Evolutionary conservation across 345 rosid genomes (phyloP), one percentile per base, ranked within the genome.

Genomic region (Raphanus raphanistrum): DNA sequence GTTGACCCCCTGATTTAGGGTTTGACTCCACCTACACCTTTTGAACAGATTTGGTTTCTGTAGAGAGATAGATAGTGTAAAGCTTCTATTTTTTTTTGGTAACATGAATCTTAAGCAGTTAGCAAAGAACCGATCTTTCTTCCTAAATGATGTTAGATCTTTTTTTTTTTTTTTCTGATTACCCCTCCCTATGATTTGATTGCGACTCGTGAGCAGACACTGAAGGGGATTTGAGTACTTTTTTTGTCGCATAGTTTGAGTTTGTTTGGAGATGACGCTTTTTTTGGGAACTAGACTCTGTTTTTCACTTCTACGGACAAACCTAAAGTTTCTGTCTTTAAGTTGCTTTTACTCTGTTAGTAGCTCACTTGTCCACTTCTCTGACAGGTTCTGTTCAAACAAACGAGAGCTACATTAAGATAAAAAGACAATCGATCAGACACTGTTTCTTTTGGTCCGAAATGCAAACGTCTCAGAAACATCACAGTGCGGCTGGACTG

Each of bases 401-500:
- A 48, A 29, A 69, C 43, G 67, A 21, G 32, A n/a, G 9, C 10
- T 43, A 35, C 13, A 31, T 64, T 63, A 38, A 26, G 67, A 8
- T 70, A 61, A 52, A 38, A 41, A 52, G 59, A 55, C 50, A 52
- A 71, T 71, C 9, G 13, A 55, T 55, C 29, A 65, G 35, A 5
- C 12, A 6, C 35, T 9, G 32, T 66, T 0, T 1, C 25, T 66
- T 6, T 67, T 57, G 2, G 8, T 79, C n/a, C n/a, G 36, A 5
- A 41, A 92, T 92, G 99, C 92, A 79, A 84, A 88, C 86, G 59
- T 88, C 99, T 79, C 87, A 84, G 83, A 83, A 92, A 48, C 89
- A 78, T 68, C 86, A 75, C 69, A 81, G 68, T 74, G 76, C 94
- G 11, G 84, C 92, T 13, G 75, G 84, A 58, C 66, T 88, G 79